Evolutionary conservation across 192 early-diverging fungal species (phyloP).

Genomic region (Mortierella antarctica): DNA sequence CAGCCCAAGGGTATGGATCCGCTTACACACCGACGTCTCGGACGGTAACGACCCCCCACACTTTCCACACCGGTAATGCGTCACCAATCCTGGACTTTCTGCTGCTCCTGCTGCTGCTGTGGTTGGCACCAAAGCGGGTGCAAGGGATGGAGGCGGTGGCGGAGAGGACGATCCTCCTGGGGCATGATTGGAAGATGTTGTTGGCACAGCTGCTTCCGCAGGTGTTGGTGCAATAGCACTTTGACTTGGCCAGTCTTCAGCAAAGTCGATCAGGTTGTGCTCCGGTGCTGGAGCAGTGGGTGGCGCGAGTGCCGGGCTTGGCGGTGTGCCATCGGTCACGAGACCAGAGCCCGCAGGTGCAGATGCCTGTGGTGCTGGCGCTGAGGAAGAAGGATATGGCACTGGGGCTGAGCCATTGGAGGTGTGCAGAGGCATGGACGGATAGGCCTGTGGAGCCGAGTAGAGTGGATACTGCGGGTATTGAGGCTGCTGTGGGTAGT

Average conservation of each 20-base stretch:
- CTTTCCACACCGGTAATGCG: slow-evolving; percentile 13
- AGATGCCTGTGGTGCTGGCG: slow-evolving; percentile 3
- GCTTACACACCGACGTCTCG: slow-evolving; percentile 30
- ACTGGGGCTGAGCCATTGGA: not conserved
- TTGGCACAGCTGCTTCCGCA: not conserved
- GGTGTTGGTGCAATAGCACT: not conserved
- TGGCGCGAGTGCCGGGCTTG: not conserved
- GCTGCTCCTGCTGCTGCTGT: not conserved
- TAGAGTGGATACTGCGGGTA: not conserved
- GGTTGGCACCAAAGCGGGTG: not conserved
- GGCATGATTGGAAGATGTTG: not conserved
- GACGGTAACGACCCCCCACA: slow-evolving; percentile 25
- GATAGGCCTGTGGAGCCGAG: not conserved
- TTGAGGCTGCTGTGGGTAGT: not conserved
- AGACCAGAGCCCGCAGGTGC: not conserved
- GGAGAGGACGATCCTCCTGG: not conserved
- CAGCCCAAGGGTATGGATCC: slow-evolving; percentile 5
- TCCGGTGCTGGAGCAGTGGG: not conserved
- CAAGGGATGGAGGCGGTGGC: not conserved
- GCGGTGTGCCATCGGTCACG: not conserved
- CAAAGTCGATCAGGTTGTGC: slow-evolving; percentile 6
- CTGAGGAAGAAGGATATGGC: not conserved
- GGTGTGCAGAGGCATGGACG: not conserved
- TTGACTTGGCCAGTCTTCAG: not conserved
- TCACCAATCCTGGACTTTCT: slow-evolving; percentile 13